These are phyloP conservation scores for Rheum nobile DNA, from an alignment of 148 eudicot genomes.

Conservation along the genomic window DNA sequence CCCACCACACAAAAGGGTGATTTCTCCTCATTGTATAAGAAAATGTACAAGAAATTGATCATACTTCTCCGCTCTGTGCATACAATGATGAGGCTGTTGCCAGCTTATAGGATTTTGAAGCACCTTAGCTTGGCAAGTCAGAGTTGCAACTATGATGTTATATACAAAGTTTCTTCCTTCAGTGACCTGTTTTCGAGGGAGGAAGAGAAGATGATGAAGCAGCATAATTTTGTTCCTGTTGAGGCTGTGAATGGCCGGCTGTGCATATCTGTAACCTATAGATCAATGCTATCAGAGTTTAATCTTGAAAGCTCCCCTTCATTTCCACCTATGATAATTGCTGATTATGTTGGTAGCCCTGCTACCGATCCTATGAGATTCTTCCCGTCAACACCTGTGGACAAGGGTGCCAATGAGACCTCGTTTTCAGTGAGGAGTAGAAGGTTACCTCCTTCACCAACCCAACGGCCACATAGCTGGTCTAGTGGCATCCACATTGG, in stretches of 20 bases:
- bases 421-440: conserved; percentile 42
- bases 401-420: conserved; percentile 27
- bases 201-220: conserved; percentile 66
- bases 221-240: conserved; percentile 52
- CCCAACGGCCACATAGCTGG: conserved; percentile 92
- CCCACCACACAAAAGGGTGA: conserved; percentile 37
- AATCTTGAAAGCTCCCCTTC: conserved; percentile 45
- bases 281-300: conserved; percentile 57
- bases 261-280: conserved; percentile 61
- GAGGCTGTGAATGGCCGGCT: conserved; percentile 80
- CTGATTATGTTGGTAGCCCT: conserved; percentile 97
- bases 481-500: conserved; percentile 53
- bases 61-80: conserved; percentile 70
- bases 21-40: conserved; percentile 51
- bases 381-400: conserved; percentile 35
- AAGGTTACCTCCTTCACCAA: conserved; percentile 37
- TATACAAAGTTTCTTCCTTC: conserved; percentile 71
- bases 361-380: conserved; percentile 76
- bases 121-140: conserved; percentile 46
- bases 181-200: conserved; percentile 65
- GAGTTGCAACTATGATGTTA: conserved; percentile 53
- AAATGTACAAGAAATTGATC: conserved; percentile 79
- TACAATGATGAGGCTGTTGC: conserved; percentile 83
- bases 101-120: conserved; percentile 61
- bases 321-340: conserved; percentile 70